Evolutionary conservation across 2,329 filamentous ascomycete genomes (phyloP).

Genomic region (Apiospora arundinis): DNA sequence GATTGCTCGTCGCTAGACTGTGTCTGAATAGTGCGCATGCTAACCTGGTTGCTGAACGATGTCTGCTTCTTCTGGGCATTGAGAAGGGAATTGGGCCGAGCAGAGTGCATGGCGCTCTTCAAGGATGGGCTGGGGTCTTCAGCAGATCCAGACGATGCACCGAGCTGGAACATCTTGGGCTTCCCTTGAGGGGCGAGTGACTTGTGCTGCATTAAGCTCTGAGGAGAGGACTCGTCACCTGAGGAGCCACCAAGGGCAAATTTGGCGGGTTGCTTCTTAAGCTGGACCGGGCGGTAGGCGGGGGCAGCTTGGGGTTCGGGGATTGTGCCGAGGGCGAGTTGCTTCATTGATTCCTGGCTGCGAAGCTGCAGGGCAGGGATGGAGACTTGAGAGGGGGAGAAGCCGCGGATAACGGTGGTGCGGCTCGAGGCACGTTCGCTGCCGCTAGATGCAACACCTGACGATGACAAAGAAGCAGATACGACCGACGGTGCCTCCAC

Average conservation of each 20-base stretch:
- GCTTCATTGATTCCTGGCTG: conserved; percentile 46
- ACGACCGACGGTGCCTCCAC: background rate
- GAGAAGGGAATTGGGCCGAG: conserved; percentile 49
- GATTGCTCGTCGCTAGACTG: conserved; percentile 55
- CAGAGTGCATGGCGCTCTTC: conserved; percentile 56
- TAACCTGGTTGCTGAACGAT: conserved; percentile 80
- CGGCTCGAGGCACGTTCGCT: conserved; percentile 45
- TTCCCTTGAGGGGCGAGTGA: conserved; percentile 39
- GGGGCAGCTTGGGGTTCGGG: conserved; percentile 65
- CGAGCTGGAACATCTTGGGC: conserved; percentile 58
- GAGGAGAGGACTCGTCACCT: conserved; percentile 77
- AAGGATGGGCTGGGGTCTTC: conserved; percentile 80
- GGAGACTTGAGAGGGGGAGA: conserved; percentile 73
- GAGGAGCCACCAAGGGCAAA: conserved; percentile 81
- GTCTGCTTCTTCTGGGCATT: conserved; percentile 73
- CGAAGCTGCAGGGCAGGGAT: conserved; percentile 53
- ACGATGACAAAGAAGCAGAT: conserved; percentile 18
- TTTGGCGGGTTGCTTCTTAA: conserved; percentile 65
- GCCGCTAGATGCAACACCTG: conserved; percentile 61
- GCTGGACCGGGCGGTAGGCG: conserved; percentile 70
- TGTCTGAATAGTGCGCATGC: conserved; percentile 69
- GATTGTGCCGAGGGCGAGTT: conserved; percentile 60
- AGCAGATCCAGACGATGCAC: conserved; percentile 66
- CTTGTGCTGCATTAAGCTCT: conserved; percentile 54
- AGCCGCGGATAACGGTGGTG: conserved; percentile 80